Percentiles rank a stretch among this genome's conserved stretches.
phyloP scores from a whole-genome alignment of 257 asterid species.

The Buddleja alternifolia region DNA sequence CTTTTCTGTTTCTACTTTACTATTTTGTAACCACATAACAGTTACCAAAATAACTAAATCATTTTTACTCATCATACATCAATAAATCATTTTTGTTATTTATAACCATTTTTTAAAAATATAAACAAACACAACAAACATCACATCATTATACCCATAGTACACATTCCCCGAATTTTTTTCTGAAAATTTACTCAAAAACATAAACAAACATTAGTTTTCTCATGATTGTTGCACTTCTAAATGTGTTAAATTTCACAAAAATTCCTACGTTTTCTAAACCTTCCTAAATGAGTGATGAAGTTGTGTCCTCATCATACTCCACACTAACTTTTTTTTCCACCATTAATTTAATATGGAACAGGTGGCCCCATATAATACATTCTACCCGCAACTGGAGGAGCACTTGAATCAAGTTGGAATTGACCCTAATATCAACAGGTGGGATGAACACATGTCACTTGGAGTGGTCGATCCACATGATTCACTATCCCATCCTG shows the following conservation, averaged over 20 bases:
- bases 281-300: conserved; percentile 15
- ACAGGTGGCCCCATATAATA: conserved; percentile 87
- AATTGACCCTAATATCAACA: conserved; percentile 63
- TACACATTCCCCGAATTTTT: no score
- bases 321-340: conserved; percentile 1
- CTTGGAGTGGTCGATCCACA: conserved; percentile 96
- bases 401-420: conserved; percentile 90
- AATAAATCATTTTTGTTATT: no score
- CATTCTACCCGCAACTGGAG: conserved; percentile 74
- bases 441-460: conserved; percentile 83
- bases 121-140: no score
- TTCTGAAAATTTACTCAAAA: no score
- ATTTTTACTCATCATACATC: no score
- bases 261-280: neutral
- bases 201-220: no score
- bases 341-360: conserved; percentile 22
- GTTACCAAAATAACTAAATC: no score
- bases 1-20: no score
- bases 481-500: conserved; percentile 92
- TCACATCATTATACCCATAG: no score
- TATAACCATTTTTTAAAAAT: no score
- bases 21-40: no score
- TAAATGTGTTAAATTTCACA: neutral
- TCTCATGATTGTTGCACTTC: neutral
- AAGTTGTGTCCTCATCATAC: neutral